Evolutionary conservation across 139 green algal genomes (phyloP).

Genomic region (Yamagishiella unicocca): DNA sequence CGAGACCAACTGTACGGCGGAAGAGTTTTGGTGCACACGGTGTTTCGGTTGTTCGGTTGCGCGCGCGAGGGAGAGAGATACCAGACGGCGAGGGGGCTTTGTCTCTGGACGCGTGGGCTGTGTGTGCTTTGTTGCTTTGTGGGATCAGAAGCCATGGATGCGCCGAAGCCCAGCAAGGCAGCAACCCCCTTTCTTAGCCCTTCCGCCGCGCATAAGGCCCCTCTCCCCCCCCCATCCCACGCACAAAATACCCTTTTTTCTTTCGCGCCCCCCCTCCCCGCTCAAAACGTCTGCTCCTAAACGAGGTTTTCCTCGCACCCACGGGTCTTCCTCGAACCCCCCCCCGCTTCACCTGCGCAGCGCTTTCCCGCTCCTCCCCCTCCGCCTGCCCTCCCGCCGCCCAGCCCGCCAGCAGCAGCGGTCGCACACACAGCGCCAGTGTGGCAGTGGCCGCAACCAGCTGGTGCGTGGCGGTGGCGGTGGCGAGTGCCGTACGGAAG

Average conservation of each 20-base stretch:
- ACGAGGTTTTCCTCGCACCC: neutral
- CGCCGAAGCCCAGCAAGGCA: too few relatives aligned
- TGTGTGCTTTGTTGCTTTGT: too few relatives aligned
- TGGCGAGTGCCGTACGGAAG: conserved; percentile 78
- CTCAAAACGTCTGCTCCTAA: too few relatives aligned
- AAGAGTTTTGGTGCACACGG: neutral
- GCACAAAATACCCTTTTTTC: too few relatives aligned
- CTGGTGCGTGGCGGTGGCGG: conserved; percentile 83
- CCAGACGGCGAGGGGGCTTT: too few relatives aligned
- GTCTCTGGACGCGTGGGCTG: too few relatives aligned
- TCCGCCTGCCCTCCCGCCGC: neutral
- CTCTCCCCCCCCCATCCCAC: neutral
- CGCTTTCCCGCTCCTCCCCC: conserved; percentile 13
- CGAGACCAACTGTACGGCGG: conserved; percentile 64
- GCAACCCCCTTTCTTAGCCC: too few relatives aligned
- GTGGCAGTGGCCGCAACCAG: conserved; percentile 71
- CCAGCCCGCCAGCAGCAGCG: conserved; percentile 83
- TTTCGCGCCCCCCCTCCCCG: too few relatives aligned
- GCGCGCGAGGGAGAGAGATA: too few relatives aligned
- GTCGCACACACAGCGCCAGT: conserved; percentile 80
- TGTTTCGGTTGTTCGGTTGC: too few relatives aligned
- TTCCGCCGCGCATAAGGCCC: neutral
- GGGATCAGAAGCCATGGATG: too few relatives aligned
- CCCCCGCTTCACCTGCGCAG: conserved; percentile 17
- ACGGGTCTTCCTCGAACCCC: too few relatives aligned